A percentile compares a stretch with the other conserved stretches of the same genome.
Conservation (phyloP, 345 rosid genomes). For the Rhizophora apiculata region DNA sequence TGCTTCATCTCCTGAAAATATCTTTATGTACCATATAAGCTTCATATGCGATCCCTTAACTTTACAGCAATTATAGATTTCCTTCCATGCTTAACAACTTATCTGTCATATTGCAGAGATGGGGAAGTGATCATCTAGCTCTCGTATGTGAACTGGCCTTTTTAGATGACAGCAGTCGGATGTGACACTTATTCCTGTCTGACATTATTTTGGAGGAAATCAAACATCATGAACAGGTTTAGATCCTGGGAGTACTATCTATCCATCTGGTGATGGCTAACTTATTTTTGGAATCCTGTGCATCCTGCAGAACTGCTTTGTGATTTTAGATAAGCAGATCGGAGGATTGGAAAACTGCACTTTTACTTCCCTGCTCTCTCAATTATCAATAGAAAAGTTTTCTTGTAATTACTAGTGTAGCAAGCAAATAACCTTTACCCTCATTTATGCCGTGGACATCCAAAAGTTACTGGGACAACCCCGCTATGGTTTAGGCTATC, state of each 20-base stretch:
- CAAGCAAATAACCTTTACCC: not conserved
- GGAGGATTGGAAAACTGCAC: too few relatives aligned
- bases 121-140: slow-evolving; percentile 96
- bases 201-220: not conserved
- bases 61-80: too few relatives aligned
- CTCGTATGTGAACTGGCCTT: slow-evolving; percentile 85
- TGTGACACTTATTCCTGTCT: not conserved
- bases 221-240: not conserved
- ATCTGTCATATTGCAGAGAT: slow-evolving; percentile 44
- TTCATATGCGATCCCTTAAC: not conserved
- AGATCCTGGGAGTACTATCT: not conserved
- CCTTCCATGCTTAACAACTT: too few relatives aligned
- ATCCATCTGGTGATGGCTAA: not conserved
- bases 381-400: too few relatives aligned
- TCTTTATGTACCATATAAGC: not conserved
- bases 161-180: slow-evolving; percentile 22
- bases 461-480: not conserved
- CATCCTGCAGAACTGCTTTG: not conserved
- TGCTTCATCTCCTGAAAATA: not conserved
- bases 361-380: too few relatives aligned
- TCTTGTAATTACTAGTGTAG: too few relatives aligned
- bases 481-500: not conserved
- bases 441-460: not conserved
- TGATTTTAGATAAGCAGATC: not conserved
- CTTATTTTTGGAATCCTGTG: not conserved